These are phyloP conservation scores for Penicillium canariense DNA, from an alignment of 495 filamentous ascomycete species.

Conservation along the genomic window DNA sequence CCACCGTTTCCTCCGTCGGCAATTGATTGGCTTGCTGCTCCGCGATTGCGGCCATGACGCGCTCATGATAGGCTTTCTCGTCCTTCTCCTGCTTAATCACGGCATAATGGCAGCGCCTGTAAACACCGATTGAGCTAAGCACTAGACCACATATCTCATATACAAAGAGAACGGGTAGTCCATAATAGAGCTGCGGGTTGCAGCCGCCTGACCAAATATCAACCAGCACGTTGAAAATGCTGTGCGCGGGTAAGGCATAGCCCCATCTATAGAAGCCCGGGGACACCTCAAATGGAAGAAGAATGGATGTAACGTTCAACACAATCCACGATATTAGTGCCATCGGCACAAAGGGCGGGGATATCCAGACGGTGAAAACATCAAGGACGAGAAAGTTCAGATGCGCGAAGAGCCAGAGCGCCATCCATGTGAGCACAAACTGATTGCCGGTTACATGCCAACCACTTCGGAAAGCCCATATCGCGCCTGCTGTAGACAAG, in stretches of 20 bases:
- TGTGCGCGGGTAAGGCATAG: conserved; percentile 48
- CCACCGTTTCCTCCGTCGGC: background rate
- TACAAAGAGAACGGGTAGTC: conserved; percentile 45
- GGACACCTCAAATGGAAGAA: conserved; percentile 47
- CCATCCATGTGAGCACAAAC: conserved; percentile 47
- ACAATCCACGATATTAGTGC: conserved; percentile 49
- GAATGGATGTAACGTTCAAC: conserved; percentile 43
- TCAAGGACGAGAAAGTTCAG: conserved; percentile 51
- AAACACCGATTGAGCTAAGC: conserved; percentile 37
- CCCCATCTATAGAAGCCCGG: conserved; percentile 48
- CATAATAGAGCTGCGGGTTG: conserved; percentile 40
- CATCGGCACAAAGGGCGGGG: conserved; percentile 43
- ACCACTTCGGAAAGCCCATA: conserved; percentile 50
- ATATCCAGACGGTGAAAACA: conserved; percentile 44
- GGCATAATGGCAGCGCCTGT: conserved; percentile 39
- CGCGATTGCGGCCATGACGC: conserved; percentile 27
- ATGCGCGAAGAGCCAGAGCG: conserved; percentile 52
- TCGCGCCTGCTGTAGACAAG: conserved; percentile 42
- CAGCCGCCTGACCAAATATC: conserved; percentile 52
- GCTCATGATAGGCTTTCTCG: conserved; percentile 22
- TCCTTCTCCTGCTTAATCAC: conserved; percentile 33
- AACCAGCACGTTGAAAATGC: conserved; percentile 40
- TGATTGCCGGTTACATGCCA: conserved; percentile 49
- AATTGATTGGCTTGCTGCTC: conserved; percentile 2
- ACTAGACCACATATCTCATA: conserved; percentile 33